Percentiles rank a stretch among this genome's conserved stretches.
phyloP scores from a whole-genome alignment of 1,284 basidiomycete genomes.

The Austroboletus novae-zelandiae region DNA sequence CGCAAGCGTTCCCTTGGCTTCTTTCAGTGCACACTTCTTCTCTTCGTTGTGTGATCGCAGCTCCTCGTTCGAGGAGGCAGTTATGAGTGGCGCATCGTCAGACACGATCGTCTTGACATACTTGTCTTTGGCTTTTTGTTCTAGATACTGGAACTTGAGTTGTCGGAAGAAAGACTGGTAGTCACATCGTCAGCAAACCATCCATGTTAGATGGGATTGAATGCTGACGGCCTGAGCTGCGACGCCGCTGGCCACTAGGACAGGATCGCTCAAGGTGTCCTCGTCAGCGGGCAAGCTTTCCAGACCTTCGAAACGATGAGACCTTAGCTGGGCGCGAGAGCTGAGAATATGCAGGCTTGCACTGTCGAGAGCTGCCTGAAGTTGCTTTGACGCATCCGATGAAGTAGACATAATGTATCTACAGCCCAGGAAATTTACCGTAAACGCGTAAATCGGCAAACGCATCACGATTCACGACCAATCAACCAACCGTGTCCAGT shows the following conservation, averaged over 20 bases:
- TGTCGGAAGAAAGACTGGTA: slow-evolving; percentile 72
- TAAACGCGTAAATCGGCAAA: too few species aligned
- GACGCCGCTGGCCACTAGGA: slow-evolving; percentile 31
- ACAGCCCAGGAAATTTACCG: too few species aligned
- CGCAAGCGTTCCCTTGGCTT: slow-evolving; percentile 58
- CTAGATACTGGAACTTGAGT: slow-evolving; percentile 82
- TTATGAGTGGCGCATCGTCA: slow-evolving; percentile 75
- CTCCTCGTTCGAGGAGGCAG: slow-evolving; percentile 70
- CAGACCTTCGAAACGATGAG: slow-evolving; percentile 30
- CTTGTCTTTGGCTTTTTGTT: slow-evolving; percentile 84
- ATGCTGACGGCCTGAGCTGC: slow-evolving; percentile 26
- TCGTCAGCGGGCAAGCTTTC: slow-evolving; percentile 25
- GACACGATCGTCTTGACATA: slow-evolving; percentile 83
- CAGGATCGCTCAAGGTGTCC: slow-evolving; percentile 30
- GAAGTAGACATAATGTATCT: slow-evolving; percentile 20
- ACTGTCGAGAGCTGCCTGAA: slow-evolving; percentile 28
- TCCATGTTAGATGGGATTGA: background rate
- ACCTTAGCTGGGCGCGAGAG: slow-evolving; percentile 21
- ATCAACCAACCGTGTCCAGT: too few species aligned
- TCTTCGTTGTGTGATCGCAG: slow-evolving; percentile 58
- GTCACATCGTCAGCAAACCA: slow-evolving; percentile 1
- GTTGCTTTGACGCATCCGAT: slow-evolving; percentile 21
- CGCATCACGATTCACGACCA: too few species aligned
- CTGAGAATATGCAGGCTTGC: slow-evolving; percentile 25
- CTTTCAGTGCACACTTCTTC: slow-evolving; percentile 68